Evolutionary conservation across 495 filamentous ascomycete genomes (phyloP), one percentile per base, ranked within the genome.

Genomic region (Tuber microsphaerosporum): DNA sequence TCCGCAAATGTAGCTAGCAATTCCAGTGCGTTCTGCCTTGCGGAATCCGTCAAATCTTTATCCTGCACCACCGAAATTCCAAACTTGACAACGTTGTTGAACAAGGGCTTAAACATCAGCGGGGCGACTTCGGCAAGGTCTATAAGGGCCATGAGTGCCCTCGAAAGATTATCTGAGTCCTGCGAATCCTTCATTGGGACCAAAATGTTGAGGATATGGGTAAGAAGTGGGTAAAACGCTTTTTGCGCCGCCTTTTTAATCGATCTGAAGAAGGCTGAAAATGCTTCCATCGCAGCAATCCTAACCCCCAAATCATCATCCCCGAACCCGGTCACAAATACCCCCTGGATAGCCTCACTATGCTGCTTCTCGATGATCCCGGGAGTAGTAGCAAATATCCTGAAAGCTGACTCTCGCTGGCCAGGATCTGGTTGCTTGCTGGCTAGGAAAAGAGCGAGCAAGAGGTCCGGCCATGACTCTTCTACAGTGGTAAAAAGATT

Each of bases 1-100:
- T 99, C 96, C 76, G 96, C 95, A 84, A 99, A 99, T 1, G 96
- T 99, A 42, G 94, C 94, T 91, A 99, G 97, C 69, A 99, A 87
- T 81, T 99, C 96, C 73, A 99, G 85, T 2, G 96, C 92, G 82
- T 97, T 98, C 83, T 99, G 96, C 77, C 96, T 89, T 71, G 94
- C 91, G 75, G 93, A 88, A 82, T 98, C 93, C 70, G 88, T 91
- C 43, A 98, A 88, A 72, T 97, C 95, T 86, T 97, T 98, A 80
- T 98, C 94, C 79, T 95, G 92, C 78, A 99, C 91, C 46, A 98
- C 93, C 12, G 91, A 92, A 74, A 97, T 90, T 81, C 91, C 93
- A 83, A 98, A 97, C 80, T 91, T 90, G 51, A 98, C 95, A 41
- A 99, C 87, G 79, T 92, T 92, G 83, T 90, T 90, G 86, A 99